These are phyloP conservation scores for Aspergillus amoenus DNA, from an alignment of 2,329 filamentous ascomycete genomes.

Conservation along the genomic window DNA sequence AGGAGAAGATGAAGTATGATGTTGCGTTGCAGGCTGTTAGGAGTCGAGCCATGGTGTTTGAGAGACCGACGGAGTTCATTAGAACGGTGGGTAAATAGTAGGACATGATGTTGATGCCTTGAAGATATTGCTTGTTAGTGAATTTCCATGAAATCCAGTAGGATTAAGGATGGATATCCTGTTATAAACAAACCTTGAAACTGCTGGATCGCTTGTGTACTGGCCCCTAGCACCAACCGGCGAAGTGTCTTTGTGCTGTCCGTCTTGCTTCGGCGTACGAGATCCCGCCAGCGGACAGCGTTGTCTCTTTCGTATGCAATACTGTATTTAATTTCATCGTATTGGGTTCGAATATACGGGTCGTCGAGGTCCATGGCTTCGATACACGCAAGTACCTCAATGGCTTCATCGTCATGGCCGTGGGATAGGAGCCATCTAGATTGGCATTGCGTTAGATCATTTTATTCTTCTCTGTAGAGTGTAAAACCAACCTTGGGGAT, in stretches of 20 bases:
- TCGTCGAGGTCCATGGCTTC: constrained; percentile 47
- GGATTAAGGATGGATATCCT: not conserved
- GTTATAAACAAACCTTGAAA: constrained; percentile 25
- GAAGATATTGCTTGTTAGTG: not conserved
- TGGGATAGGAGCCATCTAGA: constrained; percentile 46
- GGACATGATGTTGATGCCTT: constrained; percentile 37
- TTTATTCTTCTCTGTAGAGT: no score
- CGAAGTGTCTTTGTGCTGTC: constrained; percentile 49
- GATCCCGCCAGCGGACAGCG: constrained; percentile 50
- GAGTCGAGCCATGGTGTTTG: constrained; percentile 52
- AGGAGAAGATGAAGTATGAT: constrained; percentile 50
- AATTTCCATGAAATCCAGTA: no score
- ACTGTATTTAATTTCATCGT: constrained; percentile 49
- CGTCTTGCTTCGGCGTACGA: constrained; percentile 43
- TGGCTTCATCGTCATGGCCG: constrained; percentile 46
- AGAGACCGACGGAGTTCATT: constrained; percentile 56
- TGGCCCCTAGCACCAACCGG: constrained; percentile 53
- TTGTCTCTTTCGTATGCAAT: constrained; percentile 52
- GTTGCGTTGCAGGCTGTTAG: constrained; percentile 57
- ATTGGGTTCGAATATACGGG: constrained; percentile 45
- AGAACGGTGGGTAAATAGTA: constrained; percentile 61
- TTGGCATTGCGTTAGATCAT: not conserved
- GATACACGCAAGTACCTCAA: constrained; percentile 51
- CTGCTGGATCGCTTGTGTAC: constrained; percentile 55
- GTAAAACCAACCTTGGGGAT: constrained; percentile 18